Evolutionary conservation across 306 rosid genomes (phyloP).

Genomic region (Cicer bijugum): DNA sequence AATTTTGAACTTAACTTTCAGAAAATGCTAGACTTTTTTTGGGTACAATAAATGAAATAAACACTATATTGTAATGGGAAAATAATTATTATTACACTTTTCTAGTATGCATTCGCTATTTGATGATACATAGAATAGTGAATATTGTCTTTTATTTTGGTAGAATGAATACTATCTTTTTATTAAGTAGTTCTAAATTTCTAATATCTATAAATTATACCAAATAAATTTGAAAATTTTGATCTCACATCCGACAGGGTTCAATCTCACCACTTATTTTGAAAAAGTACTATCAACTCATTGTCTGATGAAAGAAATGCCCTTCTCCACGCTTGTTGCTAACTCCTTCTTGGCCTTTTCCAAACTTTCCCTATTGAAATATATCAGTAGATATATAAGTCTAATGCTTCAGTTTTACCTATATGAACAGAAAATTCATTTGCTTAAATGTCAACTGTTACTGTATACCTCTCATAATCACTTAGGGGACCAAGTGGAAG

Average conservation of each 20-base stretch:
- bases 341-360: constrained; percentile 89
- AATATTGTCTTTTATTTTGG: neutral
- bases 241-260: constrained; percentile 22
- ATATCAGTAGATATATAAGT: constrained; percentile 1
- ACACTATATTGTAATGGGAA: neutral
- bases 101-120: neutral
- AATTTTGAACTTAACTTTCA: constrained; percentile 31
- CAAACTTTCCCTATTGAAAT: constrained; percentile 63
- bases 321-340: constrained; percentile 70
- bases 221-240: constrained; percentile 15
- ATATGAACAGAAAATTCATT: neutral
- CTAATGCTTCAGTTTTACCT: constrained; percentile 25
- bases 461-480: constrained; percentile 75
- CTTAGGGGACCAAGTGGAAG: constrained; percentile 80
- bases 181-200: neutral
- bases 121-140: constrained; percentile 21
- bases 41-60: neutral
- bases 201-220: neutral
- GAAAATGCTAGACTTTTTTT: constrained; percentile 12
- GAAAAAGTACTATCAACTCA: constrained; percentile 37
- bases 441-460: neutral
- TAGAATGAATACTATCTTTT: neutral
- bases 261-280: constrained; percentile 47
- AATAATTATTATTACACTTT: neutral
- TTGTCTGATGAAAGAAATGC: constrained; percentile 71